A percentile compares a stretch with the other conserved stretches of the same genome.
These are phyloP conservation scores for Fusarium veterinarium DNA, from an alignment of 2,329 filamentous ascomycete species.

Conservation along the genomic window DNA sequence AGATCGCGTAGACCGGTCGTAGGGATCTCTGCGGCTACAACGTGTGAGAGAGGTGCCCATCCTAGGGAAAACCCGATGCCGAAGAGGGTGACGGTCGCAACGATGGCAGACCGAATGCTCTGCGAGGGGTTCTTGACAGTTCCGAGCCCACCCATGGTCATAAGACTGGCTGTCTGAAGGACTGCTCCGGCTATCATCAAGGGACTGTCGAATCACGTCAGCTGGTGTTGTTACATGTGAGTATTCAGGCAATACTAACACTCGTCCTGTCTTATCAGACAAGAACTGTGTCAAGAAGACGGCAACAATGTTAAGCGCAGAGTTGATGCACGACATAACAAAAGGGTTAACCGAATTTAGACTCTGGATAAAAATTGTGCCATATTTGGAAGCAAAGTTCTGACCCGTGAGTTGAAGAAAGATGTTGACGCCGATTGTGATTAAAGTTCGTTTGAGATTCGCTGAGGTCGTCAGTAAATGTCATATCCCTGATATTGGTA, in stretches of 20 bases:
- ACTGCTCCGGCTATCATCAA: slow-evolving; percentile 44
- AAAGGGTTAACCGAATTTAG: slow-evolving; percentile 47
- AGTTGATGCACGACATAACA: slow-evolving; percentile 38
- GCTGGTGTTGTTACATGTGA: background rate
- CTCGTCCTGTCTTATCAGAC: slow-evolving; percentile 2
- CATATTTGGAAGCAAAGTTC: slow-evolving; percentile 46
- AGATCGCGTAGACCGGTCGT: slow-evolving; percentile 48
- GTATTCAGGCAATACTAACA: background rate
- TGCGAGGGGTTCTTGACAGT: slow-evolving; percentile 30
- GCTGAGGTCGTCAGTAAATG: background rate
- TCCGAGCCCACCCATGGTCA: slow-evolving; percentile 54
- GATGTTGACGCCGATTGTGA: slow-evolving; percentile 45
- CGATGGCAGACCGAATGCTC: slow-evolving; percentile 43
- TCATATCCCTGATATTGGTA: background rate
- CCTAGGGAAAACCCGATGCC: slow-evolving; percentile 46
- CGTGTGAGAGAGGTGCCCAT: slow-evolving; percentile 52
- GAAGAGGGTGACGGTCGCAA: slow-evolving; percentile 50
- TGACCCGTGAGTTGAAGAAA: slow-evolving; percentile 49
- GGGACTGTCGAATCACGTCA: slow-evolving; percentile 18
- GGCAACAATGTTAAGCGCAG: slow-evolving; percentile 29
- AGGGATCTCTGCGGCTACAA: slow-evolving; percentile 51
- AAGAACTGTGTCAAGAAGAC: slow-evolving; percentile 15
- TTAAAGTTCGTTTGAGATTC: slow-evolving; percentile 41
- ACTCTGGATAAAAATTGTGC: slow-evolving; percentile 46
- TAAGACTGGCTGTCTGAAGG: slow-evolving; percentile 46